Conservation (phyloP, 768 basidiomycete species). For the Punctularia strigosozonata region DNA sequence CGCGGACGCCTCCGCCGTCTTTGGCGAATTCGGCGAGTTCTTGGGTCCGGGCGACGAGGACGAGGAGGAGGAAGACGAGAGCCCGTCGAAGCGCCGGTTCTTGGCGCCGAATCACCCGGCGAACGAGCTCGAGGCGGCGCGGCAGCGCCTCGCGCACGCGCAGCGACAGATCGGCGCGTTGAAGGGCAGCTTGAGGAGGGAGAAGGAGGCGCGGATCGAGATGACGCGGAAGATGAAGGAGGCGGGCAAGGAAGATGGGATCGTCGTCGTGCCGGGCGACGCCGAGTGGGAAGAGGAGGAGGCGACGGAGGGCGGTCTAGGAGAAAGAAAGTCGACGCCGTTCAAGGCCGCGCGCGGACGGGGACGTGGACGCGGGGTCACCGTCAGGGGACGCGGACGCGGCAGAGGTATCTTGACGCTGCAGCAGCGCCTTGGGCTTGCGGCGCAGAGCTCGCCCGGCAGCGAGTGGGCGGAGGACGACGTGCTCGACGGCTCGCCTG, state of each 20-base stretch:
- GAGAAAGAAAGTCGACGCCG: slow-evolving; percentile 33
- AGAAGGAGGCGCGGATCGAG: slow-evolving; percentile 74
- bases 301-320: slow-evolving; percentile 9
- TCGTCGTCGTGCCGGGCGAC: slow-evolving; percentile 36
- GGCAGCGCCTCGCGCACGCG: slow-evolving; percentile 75
- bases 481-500: slow-evolving; percentile 14
- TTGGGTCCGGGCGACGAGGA: slow-evolving; percentile 31
- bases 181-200: slow-evolving; percentile 65
- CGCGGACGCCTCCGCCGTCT: slow-evolving; percentile 35
- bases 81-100: slow-evolving; percentile 48
- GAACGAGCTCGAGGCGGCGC: slow-evolving; percentile 73
- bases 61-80: slow-evolving; percentile 51
- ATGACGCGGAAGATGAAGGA: slow-evolving; percentile 42
- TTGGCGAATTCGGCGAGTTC: slow-evolving; percentile 28
- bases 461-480: slow-evolving; percentile 33
- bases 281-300: slow-evolving; percentile 21
- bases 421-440: slow-evolving; percentile 50
- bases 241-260: slow-evolving; percentile 28
- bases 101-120: slow-evolving; percentile 62
- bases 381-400: slow-evolving; percentile 41
- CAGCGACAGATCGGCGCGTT: slow-evolving; percentile 79
- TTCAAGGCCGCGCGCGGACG: slow-evolving; percentile 42
- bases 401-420: slow-evolving; percentile 38
- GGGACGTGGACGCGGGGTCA: slow-evolving; percentile 42
- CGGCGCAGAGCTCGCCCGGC: slow-evolving; percentile 37